Base-by-base conservation (phyloP, 345 rosid genomes). In the Kernera saxatilis region DNA sequence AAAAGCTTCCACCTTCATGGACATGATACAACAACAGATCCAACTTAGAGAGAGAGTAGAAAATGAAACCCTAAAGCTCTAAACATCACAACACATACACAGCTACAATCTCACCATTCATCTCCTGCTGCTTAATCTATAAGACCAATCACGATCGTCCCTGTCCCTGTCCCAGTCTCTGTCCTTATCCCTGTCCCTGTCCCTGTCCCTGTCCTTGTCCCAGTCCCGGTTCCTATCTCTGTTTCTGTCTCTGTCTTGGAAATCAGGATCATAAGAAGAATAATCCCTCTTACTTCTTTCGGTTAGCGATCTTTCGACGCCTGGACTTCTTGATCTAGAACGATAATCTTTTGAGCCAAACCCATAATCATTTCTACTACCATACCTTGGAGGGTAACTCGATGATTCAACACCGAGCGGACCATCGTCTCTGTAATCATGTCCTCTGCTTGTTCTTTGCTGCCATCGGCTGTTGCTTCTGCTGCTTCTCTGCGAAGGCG, bases 371-470 rank as follows among this genome's bases (percentile, higher is more conserved):
- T 72, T 41, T 72, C 77, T 70, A 57, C 70, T 71, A 41, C 86
- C 86, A 60, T 79, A 75, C 76, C 89, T 80, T 39, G 96, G 82
- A 76, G 89, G 91, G 69, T 83, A 83, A 73, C 91, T 84, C 1
- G 97, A 81, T n/a, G 67, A 67, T 53, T 86, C 96, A 54, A 79
- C 78, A 21, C 88, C 86, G 0, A 88, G 89, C 30, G 84, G 88
- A 23, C 79, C 86, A 52, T 93, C 97, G 3, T 88, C 91, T 64
- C 84, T 78, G 48, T 53, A 78, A 76, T 85, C 75, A 59, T 77
- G 75, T 50, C 81, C 81, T 71, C 92, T 85, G 77, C 80, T 79
- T 37, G 45, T 60, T 62, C 70, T 69, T 21, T 75, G 75, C 30
- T 75, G 74, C 75, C 65, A 63, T n/a, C 77, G 77, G 62, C 78